phyloP scores from a whole-genome alignment of 2,329 filamentous ascomycete species.

The Ceratocystis lukuohia region DNA sequence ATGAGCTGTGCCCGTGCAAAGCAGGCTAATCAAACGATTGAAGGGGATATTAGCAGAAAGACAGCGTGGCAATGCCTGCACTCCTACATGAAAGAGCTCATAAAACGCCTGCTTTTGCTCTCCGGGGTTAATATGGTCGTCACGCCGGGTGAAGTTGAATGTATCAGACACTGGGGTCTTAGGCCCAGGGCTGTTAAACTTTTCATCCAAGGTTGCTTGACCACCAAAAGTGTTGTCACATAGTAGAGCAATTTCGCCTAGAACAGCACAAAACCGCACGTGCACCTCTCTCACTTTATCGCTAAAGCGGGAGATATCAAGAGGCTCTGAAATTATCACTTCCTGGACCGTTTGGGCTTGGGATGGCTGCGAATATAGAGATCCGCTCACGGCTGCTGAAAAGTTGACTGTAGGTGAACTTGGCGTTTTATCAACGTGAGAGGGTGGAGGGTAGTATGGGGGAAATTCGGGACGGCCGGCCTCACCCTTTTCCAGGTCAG shows the following conservation, averaged over 20 bases:
- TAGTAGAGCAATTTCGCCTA: constrained; percentile 89
- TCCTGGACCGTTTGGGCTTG: constrained; percentile 24
- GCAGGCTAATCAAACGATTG: constrained; percentile 80
- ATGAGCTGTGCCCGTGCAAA: constrained; percentile 94
- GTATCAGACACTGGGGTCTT: constrained; percentile 93
- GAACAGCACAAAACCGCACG: constrained; percentile 79
- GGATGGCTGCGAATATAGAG: constrained; percentile 24
- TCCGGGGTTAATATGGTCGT: constrained; percentile 56
- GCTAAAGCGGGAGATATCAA: constrained; percentile 49
- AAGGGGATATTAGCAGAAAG: constrained; percentile 82
- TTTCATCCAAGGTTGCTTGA: constrained; percentile 88
- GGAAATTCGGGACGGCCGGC: constrained; percentile 72
- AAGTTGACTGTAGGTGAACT: constrained; percentile 37
- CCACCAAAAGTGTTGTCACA: constrained; percentile 96
- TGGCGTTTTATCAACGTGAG: constrained; percentile 32
- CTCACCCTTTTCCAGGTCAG: constrained; percentile 77
- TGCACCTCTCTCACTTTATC: constrained; percentile 78
- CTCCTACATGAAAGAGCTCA: constrained; percentile 84
- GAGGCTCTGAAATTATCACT: constrained; percentile 38
- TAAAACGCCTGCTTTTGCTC: constrained; percentile 94
- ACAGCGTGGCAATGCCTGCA: constrained; percentile 90
- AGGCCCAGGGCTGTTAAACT: constrained; percentile 68
- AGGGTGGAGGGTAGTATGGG: constrained; percentile 35
- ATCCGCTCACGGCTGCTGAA: constrained; percentile 10
- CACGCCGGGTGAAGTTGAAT: constrained; percentile 76